Evolutionary conservation across 169 alveolate genomes (phyloP).

Genomic region (Cryptosporidium canis): DNA sequence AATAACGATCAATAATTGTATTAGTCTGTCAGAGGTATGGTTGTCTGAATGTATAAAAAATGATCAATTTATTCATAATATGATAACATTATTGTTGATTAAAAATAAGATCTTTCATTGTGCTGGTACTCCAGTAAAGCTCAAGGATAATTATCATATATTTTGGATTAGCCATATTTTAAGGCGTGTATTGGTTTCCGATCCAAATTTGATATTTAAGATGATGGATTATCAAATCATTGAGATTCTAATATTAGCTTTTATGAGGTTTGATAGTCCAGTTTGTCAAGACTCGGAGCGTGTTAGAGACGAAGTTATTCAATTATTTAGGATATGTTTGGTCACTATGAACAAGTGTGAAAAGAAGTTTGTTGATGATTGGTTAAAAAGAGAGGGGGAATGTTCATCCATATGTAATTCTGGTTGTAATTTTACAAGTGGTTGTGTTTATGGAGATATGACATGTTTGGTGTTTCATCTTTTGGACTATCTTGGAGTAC

Average conservation of each 20-base stretch:
- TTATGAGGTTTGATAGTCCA: constrained; percentile 22
- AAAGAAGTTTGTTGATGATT: background rate
- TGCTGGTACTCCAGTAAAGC: background rate
- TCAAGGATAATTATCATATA: constrained; percentile 30
- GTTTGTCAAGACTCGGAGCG: background rate
- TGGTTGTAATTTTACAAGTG: constrained; percentile 27
- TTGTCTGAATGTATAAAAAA: constrained; percentile 2
- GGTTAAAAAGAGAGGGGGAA: background rate
- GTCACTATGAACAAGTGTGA: background rate
- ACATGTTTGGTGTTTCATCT: constrained; percentile 1
- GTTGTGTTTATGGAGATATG: constrained; percentile 44
- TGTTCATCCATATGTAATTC: background rate
- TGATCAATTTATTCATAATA: background rate
- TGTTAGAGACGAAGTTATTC: constrained; percentile 6
- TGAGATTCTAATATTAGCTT: constrained; percentile 8
- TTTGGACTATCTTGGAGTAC: background rate
- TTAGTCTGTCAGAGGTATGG: constrained; percentile 35
- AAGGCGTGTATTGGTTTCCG: background rate
- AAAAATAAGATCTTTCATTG: background rate
- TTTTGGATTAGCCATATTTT: constrained; percentile 40
- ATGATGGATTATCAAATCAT: constrained; percentile 4
- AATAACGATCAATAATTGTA: constrained; percentile 48
- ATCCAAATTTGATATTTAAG: background rate
- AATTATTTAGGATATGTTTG: background rate
- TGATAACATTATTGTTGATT: constrained; percentile 5